Evolutionary conservation across 2,329 filamentous ascomycete genomes (phyloP).

Genomic region (Sarocladium oryzae): DNA sequence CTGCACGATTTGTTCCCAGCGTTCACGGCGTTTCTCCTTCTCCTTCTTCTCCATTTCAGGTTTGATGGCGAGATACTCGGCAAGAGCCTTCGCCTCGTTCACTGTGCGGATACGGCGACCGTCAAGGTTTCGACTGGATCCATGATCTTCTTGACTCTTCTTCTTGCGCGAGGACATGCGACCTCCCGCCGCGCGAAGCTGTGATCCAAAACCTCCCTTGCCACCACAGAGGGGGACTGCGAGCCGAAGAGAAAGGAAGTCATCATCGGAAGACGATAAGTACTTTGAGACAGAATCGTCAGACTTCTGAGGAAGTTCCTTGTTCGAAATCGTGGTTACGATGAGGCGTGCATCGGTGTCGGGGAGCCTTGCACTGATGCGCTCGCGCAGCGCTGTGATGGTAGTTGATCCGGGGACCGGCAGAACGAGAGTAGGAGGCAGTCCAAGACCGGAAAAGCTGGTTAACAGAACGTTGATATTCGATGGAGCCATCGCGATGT

Average conservation of each 20-base stretch:
- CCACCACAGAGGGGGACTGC: constrained; percentile 77
- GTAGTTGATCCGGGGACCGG: constrained; percentile 60
- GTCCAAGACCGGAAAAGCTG: constrained; percentile 73
- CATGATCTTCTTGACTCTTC: constrained; percentile 77
- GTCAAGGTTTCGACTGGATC: constrained; percentile 87
- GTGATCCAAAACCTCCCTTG: constrained; percentile 96
- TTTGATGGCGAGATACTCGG: constrained; percentile 91
- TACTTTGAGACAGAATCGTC: constrained; percentile 53
- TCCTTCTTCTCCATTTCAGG: constrained; percentile 96
- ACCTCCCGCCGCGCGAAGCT: constrained; percentile 90
- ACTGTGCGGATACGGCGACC: constrained; percentile 85
- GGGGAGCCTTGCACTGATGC: constrained; percentile 56
- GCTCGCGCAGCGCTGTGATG: constrained; percentile 59
- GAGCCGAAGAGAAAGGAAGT: constrained; percentile 77
- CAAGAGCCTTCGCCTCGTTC: constrained; percentile 88
- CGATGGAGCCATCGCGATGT: constrained; percentile 42
- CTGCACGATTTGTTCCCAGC: constrained; percentile 86
- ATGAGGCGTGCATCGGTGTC: constrained; percentile 55
- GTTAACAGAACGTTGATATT: constrained; percentile 78
- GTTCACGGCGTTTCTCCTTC: constrained; percentile 73
- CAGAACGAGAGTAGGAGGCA: constrained; percentile 78
- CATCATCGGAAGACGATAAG: constrained; percentile 49
- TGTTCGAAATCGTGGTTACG: constrained; percentile 76
- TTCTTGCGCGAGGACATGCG: constrained; percentile 97
- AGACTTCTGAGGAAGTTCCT: constrained; percentile 53